Evolutionary conservation across 2,329 filamentous ascomycete genomes (phyloP), one percentile per base, ranked within the genome.

Genomic region (Penicillium capsulatum): DNA sequence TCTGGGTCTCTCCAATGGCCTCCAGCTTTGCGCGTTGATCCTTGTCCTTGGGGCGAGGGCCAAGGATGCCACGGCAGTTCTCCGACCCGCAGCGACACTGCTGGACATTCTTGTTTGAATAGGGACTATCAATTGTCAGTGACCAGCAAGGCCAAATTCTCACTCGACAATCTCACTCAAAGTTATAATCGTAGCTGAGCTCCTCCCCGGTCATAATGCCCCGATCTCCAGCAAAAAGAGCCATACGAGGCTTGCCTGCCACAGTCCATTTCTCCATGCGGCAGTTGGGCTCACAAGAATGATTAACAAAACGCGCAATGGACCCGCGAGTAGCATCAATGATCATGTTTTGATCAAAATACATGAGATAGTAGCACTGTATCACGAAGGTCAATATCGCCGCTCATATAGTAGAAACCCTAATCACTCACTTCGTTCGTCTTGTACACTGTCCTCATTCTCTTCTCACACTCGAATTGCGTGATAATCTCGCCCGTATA

Each of bases 181-280:
- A 85, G 52, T 84, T 84, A 63, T 84, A 84, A 72, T 98, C 92
- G 63, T 98, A 98, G 0, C 90, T 97, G 45, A 98, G 73, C 67
- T 98, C 92, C 48, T 97, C 89, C 16, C 92, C 92, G 8, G 90
- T 95, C 81, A 86, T 86, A 61, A 98, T 91, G 10, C 88, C 88
- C 33, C 76, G 74, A 54, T 94, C 85, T 20, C 91, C 91, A 9
- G 92, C 92, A 62, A 98, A 98, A 1, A 98, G 78, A 11, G 90
- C 92, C 88, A 98, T 97, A 40, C 92, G 81, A 29, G 91, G 91
- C 63, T 94, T 89, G 17, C 90, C 90, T 34, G 83, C 83, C 38
- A 98, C 92, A 46, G 90, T 91, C 88, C 89, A 95, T 65, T 96
- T 97, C 58, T 94, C 88, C 90, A 98, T 97, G 47, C 85, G 81